Conservation (phyloP, 225 moss, liverwort and hornwort genomes). For the Takakia lepidozioides region DNA sequence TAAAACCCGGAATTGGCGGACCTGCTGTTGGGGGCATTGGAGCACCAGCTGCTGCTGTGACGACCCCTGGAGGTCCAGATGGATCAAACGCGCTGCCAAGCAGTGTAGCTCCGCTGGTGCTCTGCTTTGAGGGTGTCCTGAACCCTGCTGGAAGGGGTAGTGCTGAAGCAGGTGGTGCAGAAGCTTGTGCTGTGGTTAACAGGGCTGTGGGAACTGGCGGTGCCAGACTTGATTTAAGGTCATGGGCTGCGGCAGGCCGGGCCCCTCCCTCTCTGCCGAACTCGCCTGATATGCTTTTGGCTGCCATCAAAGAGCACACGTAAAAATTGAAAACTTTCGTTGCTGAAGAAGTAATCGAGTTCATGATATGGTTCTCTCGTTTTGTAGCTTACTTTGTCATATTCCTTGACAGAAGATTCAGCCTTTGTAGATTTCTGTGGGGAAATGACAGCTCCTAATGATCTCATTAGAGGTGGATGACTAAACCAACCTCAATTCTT, state of each 20-base stretch:
- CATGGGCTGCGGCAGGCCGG: slow-evolving; percentile 23
- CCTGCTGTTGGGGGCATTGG: neutral
- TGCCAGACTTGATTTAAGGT: slow-evolving; percentile 23
- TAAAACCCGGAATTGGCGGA: slow-evolving; percentile 13
- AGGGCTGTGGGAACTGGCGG: slow-evolving; percentile 22
- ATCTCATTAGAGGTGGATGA: too few relatives aligned
- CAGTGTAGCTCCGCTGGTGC: neutral
- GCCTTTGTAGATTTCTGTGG: too few relatives aligned
- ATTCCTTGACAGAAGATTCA: too few relatives aligned
- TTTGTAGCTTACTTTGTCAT: too few relatives aligned
- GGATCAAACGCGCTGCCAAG: neutral
- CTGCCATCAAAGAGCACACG: too few relatives aligned
- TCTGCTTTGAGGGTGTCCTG: neutral
- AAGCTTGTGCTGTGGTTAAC: neutral
- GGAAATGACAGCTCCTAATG: too few relatives aligned
- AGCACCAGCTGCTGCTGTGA: slow-evolving; percentile 3
- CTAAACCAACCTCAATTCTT: too few relatives aligned
- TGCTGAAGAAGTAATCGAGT: too few relatives aligned
- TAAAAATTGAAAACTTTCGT: too few relatives aligned
- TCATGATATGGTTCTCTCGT: too few relatives aligned
- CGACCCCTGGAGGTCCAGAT: slow-evolving; percentile 1
- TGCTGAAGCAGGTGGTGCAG: slow-evolving; percentile 1
- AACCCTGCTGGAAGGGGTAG: slow-evolving; percentile 3
- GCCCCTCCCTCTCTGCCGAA: slow-evolving; percentile 20
- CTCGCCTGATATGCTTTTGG: slow-evolving; percentile 28